These are phyloP conservation scores for Zalerion maritima DNA, from an alignment of 495 filamentous ascomycete genomes.

Conservation along the genomic window DNA sequence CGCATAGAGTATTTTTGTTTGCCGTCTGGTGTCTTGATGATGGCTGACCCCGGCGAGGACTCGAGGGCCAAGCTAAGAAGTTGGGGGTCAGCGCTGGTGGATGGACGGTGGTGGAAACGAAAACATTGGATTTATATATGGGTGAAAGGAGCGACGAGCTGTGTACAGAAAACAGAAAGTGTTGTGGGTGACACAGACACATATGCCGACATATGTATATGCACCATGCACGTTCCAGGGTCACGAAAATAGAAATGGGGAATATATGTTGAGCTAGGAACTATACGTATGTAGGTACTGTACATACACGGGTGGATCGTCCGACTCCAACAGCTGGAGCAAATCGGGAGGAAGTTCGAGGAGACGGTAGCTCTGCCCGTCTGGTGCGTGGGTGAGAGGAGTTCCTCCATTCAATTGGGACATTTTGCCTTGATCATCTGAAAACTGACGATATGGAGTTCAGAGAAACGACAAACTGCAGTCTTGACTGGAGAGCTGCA, in stretches of 20 bases:
- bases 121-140: conserved; percentile 4
- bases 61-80: conserved; percentile 50
- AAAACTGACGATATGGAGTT: too few species aligned
- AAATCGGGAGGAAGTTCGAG: conserved; percentile 72
- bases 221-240: too few species aligned
- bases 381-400: conserved; percentile 45
- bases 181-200: too few species aligned
- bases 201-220: too few species aligned
- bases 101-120: neutral
- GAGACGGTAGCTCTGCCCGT: conserved; percentile 51
- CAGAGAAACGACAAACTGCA: too few species aligned
- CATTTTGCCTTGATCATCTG: too few species aligned
- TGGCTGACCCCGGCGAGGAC: conserved; percentile 46
- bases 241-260: too few species aligned
- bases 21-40: conserved; percentile 54
- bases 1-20: conserved; percentile 68
- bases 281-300: neutral
- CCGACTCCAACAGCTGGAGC: conserved; percentile 46
- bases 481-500: too few species aligned
- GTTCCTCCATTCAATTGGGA: conserved; percentile 45
- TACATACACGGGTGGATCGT: conserved; percentile 44
- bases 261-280: too few species aligned
- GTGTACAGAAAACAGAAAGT: too few species aligned
- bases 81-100: conserved; percentile 1
- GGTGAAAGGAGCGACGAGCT: neutral